These are phyloP conservation scores for Talaromyces islandicus DNA, from an alignment of 2,329 filamentous ascomycete species.

Conservation along the genomic window DNA sequence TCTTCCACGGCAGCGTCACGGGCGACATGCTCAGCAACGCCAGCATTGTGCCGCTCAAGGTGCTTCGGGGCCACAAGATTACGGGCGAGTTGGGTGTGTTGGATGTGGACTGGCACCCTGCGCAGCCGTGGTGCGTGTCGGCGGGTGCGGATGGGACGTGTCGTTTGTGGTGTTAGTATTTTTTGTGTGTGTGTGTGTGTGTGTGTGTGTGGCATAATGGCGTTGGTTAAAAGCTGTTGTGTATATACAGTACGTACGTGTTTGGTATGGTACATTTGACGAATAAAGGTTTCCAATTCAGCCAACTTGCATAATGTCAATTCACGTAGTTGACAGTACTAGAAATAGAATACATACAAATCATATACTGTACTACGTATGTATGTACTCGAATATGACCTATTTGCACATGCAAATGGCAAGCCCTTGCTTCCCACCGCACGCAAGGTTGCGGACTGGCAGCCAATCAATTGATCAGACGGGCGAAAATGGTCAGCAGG, in stretches of 20 bases:
- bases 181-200: no score
- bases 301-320: no score
- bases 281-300: background rate
- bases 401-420: background rate
- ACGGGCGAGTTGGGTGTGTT: slow-evolving; percentile 81
- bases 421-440: background rate
- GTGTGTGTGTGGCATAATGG: slow-evolving; percentile 1
- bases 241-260: slow-evolving; percentile 3
- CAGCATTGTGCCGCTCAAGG: slow-evolving; percentile 92
- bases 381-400: no score
- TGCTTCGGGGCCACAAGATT: slow-evolving; percentile 82
- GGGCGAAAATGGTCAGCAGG: background rate
- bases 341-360: no score
- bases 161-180: slow-evolving; percentile 69
- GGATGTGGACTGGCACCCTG: slow-evolving; percentile 93
- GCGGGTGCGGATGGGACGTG: slow-evolving; percentile 91
- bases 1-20: slow-evolving; percentile 95
- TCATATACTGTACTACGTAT: no score
- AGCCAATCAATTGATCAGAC: background rate
- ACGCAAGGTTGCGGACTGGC: background rate
- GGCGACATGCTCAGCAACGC: slow-evolving; percentile 94
- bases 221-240: slow-evolving; percentile 11
- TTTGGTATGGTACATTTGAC: background rate
- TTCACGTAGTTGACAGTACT: no score
- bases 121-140: slow-evolving; percentile 88